Conservation (phyloP, 2,329 filamentous ascomycete species). For the Xylariaceae sp. region DNA sequence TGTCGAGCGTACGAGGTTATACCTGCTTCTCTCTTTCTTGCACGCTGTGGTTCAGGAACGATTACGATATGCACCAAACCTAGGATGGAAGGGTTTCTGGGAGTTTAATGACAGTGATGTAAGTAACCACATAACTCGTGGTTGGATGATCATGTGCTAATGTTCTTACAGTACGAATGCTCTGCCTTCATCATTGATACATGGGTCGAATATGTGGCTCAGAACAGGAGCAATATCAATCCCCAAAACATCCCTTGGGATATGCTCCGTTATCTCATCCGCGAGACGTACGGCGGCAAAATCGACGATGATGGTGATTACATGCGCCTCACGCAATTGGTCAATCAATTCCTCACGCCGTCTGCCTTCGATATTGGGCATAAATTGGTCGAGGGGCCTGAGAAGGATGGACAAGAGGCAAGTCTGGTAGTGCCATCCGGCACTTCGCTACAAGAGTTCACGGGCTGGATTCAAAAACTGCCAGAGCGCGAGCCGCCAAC, state of each 20-base stretch:
- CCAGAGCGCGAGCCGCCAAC: conserved; percentile 96
- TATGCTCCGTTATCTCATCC: conserved; percentile 86
- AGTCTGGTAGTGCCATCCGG: conserved; percentile 76
- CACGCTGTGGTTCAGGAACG: conserved; percentile 96
- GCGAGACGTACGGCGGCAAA: conserved; percentile 96
- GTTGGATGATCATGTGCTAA: conserved; percentile 1
- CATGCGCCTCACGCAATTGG: conserved; percentile 69
- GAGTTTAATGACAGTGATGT: conserved; percentile 99
- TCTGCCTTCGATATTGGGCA: conserved; percentile 91
- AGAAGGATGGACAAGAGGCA: conserved; percentile 58
- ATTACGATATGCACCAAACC: conserved; percentile 85
- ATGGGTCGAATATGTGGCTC: conserved; percentile 83
- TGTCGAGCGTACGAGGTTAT: conserved; percentile 87
- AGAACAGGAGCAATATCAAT: conserved; percentile 87
- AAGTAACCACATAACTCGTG: conserved; percentile 50
- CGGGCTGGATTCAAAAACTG: conserved; percentile 85
- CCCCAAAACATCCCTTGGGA: conserved; percentile 96
- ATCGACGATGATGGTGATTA: conserved; percentile 92
- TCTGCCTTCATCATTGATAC: conserved; percentile 94
- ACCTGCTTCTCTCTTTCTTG: conserved; percentile 88
- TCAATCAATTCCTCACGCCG: conserved; percentile 78
- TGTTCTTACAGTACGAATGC: conserved; percentile 78
- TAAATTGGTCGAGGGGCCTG: conserved; percentile 74
- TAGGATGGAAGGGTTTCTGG: conserved; percentile 99
- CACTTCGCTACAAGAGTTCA: conserved; percentile 83